A percentile compares a stretch with the other conserved stretches of the same genome.
Conservation (phyloP, 2,329 filamentous ascomycete species). For the Diaporthe sp. region DNA sequence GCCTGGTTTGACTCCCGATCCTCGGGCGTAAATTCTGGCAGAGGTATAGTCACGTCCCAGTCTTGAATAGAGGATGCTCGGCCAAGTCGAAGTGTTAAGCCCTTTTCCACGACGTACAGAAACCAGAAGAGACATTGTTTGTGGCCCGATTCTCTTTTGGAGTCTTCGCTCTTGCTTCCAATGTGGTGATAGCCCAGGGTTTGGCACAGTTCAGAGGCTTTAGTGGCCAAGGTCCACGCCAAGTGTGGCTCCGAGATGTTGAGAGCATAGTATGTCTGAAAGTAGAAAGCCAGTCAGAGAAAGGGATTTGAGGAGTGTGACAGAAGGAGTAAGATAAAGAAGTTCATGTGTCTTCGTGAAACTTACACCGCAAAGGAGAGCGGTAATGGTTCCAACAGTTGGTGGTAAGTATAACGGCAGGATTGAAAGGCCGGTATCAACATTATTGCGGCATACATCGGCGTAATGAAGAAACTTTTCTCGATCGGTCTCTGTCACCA, state of each 20-base stretch:
- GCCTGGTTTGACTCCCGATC: neutral
- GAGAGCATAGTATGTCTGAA: neutral
- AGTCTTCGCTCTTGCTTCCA: neutral
- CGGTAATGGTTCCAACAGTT: neutral
- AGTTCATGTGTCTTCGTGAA: neutral
- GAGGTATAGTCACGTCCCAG: constrained; percentile 14
- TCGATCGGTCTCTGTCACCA: neutral
- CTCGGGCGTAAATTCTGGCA: neutral
- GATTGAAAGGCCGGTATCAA: neutral
- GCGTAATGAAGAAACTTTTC: neutral
- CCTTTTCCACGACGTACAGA: neutral
- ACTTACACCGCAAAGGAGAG: neutral
- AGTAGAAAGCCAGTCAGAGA: no score
- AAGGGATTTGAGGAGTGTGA: no score
- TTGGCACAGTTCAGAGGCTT: neutral
- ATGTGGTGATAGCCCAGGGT: neutral
- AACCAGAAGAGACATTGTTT: neutral
- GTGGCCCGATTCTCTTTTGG: neutral
- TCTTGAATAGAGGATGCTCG: neutral
- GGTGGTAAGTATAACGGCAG: neutral
- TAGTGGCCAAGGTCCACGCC: neutral
- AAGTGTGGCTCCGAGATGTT: neutral
- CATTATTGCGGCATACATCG: neutral
- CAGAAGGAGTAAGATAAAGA: neutral
- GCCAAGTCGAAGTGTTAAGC: neutral